Conservation (phyloP, 805 yeast species). For the Wickerhamomyces bovis region DNA sequence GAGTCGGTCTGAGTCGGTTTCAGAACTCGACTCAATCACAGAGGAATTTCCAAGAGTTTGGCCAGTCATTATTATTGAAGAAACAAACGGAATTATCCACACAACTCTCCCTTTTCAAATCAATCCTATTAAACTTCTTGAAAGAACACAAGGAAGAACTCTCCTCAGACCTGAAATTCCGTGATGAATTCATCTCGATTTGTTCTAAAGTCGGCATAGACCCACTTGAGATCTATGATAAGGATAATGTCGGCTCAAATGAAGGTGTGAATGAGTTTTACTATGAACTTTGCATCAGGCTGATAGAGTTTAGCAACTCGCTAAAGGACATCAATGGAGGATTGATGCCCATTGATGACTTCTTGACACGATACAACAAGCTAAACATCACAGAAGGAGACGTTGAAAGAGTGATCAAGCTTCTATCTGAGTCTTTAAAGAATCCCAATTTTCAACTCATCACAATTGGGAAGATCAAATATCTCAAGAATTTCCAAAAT, state of each 20-base stretch:
- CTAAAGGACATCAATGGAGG: slow-evolving; percentile 81
- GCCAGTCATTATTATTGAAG: slow-evolving; percentile 29
- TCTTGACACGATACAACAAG: slow-evolving; percentile 31
- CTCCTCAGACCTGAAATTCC: slow-evolving; percentile 52
- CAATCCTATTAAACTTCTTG: slow-evolving; percentile 71
- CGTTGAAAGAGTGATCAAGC: slow-evolving; percentile 29
- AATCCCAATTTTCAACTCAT: slow-evolving; percentile 29
- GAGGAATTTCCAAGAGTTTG: slow-evolving; percentile 12
- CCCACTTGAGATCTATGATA: slow-evolving; percentile 44
- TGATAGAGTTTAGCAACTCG: slow-evolving; percentile 69
- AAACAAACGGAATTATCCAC: slow-evolving; percentile 59
- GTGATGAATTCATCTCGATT: slow-evolving; percentile 68
- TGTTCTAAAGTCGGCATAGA: slow-evolving; percentile 82
- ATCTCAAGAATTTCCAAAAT: slow-evolving; percentile 53
- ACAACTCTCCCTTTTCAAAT: slow-evolving; percentile 72
- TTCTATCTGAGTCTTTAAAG: slow-evolving; percentile 68
- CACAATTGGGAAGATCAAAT: slow-evolving; percentile 43
- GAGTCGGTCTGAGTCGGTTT: slow-evolving; percentile 43
- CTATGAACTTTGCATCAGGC: slow-evolving; percentile 62
- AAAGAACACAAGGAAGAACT: slow-evolving; percentile 65
- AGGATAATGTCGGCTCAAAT: slow-evolving; percentile 16
- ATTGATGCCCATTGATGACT: slow-evolving; percentile 54
- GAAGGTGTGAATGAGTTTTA: slow-evolving; percentile 41
- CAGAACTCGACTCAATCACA: slow-evolving; percentile 22
- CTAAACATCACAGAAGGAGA: slow-evolving; percentile 40